Percentiles rank a stretch among this genome's conserved stretches.
Conservation (phyloP, 805 yeast species). For the Cyberlindnera bimundalis region DNA sequence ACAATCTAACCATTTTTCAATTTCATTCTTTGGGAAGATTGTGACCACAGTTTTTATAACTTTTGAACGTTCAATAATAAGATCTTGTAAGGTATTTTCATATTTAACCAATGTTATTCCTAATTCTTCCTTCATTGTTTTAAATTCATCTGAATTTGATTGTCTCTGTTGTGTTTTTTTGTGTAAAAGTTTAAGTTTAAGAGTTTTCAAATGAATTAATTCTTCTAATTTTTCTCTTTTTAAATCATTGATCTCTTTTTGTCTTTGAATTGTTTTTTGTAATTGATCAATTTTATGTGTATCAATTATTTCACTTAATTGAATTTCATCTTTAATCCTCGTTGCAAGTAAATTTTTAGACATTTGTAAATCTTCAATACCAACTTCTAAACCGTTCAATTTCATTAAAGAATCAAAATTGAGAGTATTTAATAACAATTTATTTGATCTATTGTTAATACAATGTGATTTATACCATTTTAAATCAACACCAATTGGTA, state of each 20-base stretch:
- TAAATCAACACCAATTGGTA: conserved; percentile 13
- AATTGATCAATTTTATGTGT: conserved; percentile 8
- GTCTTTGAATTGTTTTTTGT: conserved; percentile 3
- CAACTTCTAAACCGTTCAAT: conserved; percentile 35
- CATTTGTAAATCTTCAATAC: conserved; percentile 32
- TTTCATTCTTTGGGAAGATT: conserved; percentile 33
- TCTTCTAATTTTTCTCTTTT: conserved; percentile 13
- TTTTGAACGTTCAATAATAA: conserved; percentile 18
- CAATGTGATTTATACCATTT: conserved; percentile 13
- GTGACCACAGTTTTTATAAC: conserved; percentile 22
- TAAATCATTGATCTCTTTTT: not conserved
- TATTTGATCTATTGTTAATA: conserved; percentile 3
- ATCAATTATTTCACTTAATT: conserved; percentile 1
- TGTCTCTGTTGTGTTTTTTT: conserved; percentile 1
- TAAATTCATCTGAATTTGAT: not conserved
- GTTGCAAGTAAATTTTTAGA: conserved; percentile 19
- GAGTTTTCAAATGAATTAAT: conserved; percentile 9
- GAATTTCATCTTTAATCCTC: conserved; percentile 13
- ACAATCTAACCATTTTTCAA: conserved; percentile 19
- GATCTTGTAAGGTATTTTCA: conserved; percentile 18
- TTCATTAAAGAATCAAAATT: conserved; percentile 42
- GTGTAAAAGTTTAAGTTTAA: conserved; percentile 10
- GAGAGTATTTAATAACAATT: conserved; percentile 16
- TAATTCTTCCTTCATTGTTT: conserved; percentile 16
- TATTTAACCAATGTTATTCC: conserved; percentile 12